Conservation (phyloP, 139 green algal species). For the Coelastrella sp. region DNA sequence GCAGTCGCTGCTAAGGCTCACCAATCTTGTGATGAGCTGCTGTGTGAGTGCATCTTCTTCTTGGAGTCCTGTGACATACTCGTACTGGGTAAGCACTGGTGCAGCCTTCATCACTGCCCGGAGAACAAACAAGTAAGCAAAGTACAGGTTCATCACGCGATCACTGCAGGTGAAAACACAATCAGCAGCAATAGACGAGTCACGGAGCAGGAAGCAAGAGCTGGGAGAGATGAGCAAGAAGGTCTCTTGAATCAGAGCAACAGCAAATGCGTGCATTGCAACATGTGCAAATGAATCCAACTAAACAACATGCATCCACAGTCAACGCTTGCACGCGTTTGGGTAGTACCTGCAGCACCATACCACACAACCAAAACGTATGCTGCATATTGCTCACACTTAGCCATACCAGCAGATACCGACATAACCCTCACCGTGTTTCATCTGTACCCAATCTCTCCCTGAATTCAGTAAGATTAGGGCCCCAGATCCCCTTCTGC, state of each 20-base stretch:
- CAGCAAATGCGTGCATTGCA: no score
- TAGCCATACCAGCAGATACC: background rate
- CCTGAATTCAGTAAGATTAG: slow-evolving; percentile 84
- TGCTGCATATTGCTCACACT: background rate
- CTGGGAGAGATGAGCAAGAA: no score
- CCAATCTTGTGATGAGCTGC: slow-evolving; percentile 72
- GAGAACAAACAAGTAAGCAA: slow-evolving; percentile 94
- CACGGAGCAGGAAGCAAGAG: no score
- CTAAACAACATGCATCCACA: no score
- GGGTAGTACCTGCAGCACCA: no score
- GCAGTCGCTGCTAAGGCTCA: slow-evolving; percentile 16
- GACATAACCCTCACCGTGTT: slow-evolving; percentile 22
- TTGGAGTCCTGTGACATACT: slow-evolving; percentile 76
- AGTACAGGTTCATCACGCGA: slow-evolving; percentile 94
- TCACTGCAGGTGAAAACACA: slow-evolving; percentile 49
- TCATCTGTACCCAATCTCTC: slow-evolving; percentile 68
- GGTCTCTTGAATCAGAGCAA: no score
- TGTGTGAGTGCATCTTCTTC: slow-evolving; percentile 76
- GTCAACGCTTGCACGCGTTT: no score
- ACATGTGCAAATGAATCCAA: no score
- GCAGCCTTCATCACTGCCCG: slow-evolving; percentile 86
- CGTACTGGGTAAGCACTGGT: slow-evolving; percentile 67
- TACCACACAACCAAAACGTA: no score
- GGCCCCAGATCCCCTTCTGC: slow-evolving; percentile 72
- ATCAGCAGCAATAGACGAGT: no score